Percentiles rank a stretch among this genome's conserved stretches.
These are phyloP conservation scores for Colletotrichum musae DNA, from an alignment of 2,329 filamentous ascomycete genomes.

Conservation along the genomic window DNA sequence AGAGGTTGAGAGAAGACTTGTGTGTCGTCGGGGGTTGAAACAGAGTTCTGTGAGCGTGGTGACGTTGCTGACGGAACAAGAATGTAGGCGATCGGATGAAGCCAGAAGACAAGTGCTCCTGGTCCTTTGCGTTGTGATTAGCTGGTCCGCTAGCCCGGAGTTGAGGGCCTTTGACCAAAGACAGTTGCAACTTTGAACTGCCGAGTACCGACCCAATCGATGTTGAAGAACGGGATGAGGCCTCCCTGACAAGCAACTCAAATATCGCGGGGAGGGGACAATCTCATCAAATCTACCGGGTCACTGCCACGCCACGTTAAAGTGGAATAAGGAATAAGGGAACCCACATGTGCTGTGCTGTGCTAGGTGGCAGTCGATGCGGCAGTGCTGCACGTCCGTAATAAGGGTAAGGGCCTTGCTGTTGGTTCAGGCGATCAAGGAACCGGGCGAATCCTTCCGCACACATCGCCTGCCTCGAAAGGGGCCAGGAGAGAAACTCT, in stretches of 20 bases:
- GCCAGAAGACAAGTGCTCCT: slow-evolving; percentile 19
- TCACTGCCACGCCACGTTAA: slow-evolving; percentile 27
- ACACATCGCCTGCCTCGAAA: not conserved
- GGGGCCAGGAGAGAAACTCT: slow-evolving; percentile 5
- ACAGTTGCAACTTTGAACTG: not conserved
- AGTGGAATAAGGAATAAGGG: not conserved
- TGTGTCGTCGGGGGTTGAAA: slow-evolving; percentile 37
- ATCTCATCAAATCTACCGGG: not conserved
- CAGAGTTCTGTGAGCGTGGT: slow-evolving; percentile 36
- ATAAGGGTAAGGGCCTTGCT: not conserved
- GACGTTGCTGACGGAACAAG: slow-evolving; percentile 37
- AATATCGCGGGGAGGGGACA: not conserved
- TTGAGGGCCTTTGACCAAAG: slow-evolving; percentile 10
- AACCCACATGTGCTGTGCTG: slow-evolving; percentile 12
- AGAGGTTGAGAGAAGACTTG: not conserved
- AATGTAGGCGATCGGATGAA: slow-evolving; percentile 36
- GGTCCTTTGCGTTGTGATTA: slow-evolving; percentile 24
- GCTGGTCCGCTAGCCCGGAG: slow-evolving; percentile 18
- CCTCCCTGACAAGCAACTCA: slow-evolving; percentile 9
- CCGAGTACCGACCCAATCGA: not conserved
- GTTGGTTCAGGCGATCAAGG: slow-evolving; percentile 1
- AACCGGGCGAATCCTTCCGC: slow-evolving; percentile 18
- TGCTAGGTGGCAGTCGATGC: no score
- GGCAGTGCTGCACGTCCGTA: not conserved
- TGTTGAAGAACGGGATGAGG: not conserved